A percentile compares a stretch with the other conserved stretches of the same genome.
Evolutionary conservation across 495 filamentous ascomycete genomes (phyloP).

Genomic region (Daldinia bambusicola): DNA sequence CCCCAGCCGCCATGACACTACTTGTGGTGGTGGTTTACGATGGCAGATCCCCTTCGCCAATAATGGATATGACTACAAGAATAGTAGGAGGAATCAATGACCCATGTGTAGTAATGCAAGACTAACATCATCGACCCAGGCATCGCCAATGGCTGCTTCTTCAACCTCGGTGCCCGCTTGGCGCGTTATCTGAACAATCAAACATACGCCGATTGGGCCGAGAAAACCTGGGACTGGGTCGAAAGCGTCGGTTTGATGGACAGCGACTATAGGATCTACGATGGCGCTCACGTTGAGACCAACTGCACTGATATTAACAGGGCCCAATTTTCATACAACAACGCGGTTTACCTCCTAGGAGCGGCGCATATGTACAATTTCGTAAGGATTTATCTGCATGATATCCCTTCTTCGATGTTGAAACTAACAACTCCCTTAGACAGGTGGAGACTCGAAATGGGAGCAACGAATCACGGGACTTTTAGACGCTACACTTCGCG

Average conservation of each 20-base stretch:
- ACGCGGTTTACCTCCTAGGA: constrained; percentile 76
- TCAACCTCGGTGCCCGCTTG: constrained; percentile 81
- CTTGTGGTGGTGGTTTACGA: constrained; percentile 75
- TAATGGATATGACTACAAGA: constrained; percentile 87
- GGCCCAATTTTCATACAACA: constrained; percentile 79
- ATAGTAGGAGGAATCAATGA: constrained; percentile 64
- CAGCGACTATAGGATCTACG: constrained; percentile 69
- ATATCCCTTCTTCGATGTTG: constrained; percentile 2
- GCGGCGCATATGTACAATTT: constrained; percentile 83
- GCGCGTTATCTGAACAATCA: constrained; percentile 79
- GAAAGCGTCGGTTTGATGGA: constrained; percentile 69
- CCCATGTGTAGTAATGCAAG: background rate
- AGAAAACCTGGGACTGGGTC: constrained; percentile 79
- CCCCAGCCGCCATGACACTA: constrained; percentile 70
- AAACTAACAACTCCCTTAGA: constrained; percentile 52
- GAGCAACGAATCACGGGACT: constrained; percentile 66
- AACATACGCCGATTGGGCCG: constrained; percentile 82
- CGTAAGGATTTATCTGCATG: constrained; percentile 50
- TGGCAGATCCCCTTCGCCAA: constrained; percentile 85
- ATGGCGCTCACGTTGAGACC: constrained; percentile 71
- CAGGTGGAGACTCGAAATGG: constrained; percentile 67
- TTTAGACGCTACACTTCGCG: constrained; percentile 66
- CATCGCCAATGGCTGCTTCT: constrained; percentile 82
- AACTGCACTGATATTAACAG: constrained; percentile 72
- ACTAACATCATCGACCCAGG: constrained; percentile 42